A percentile compares a stretch with the other conserved stretches of the same genome.
These are phyloP conservation scores for Cordyceps javanica DNA, from an alignment of 2,329 filamentous ascomycete genomes.

Conservation along the genomic window DNA sequence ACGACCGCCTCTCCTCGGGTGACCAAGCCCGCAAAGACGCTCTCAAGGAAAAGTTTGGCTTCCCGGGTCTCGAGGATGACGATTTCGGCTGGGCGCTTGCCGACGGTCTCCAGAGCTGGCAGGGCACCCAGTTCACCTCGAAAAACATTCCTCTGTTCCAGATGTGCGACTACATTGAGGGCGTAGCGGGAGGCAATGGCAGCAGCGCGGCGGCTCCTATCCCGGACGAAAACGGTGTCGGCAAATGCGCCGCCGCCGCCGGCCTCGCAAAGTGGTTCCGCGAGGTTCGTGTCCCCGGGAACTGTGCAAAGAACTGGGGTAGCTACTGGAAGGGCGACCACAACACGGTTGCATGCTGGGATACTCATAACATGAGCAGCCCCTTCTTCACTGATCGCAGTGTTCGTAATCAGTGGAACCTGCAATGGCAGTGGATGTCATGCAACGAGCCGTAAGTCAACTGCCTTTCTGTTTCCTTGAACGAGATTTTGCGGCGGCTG, in stretches of 20 bases:
- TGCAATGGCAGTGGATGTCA: constrained; percentile 12
- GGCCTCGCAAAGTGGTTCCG: constrained; percentile 5
- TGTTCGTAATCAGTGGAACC: background rate
- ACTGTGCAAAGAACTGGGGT: background rate
- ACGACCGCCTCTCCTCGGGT: constrained; percentile 12
- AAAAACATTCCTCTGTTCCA: constrained; percentile 23
- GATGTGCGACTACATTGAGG: constrained; percentile 30
- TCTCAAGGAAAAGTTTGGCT: constrained; percentile 31
- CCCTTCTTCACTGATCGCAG: constrained; percentile 8
- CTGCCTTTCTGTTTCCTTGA: too few species aligned
- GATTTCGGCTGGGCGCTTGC: constrained; percentile 42
- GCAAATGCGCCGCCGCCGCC: background rate
- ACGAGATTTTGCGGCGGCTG: background rate
- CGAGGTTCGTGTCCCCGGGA: constrained; percentile 7
- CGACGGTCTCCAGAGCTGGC: constrained; percentile 28
- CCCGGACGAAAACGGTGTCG: constrained; percentile 9
- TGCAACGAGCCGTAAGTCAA: constrained; percentile 12
- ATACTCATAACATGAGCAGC: constrained; percentile 2
- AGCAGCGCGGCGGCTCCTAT: background rate
- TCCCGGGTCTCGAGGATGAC: constrained; percentile 37
- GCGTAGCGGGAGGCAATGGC: background rate
- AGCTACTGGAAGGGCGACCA: background rate
- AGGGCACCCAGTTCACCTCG: constrained; percentile 28
- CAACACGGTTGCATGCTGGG: constrained; percentile 3
- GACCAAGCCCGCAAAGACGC: constrained; percentile 17